Base-by-base conservation (phyloP, 2,329 filamentous ascomycete species). In the Phialemoniopsis sp. region DNA sequence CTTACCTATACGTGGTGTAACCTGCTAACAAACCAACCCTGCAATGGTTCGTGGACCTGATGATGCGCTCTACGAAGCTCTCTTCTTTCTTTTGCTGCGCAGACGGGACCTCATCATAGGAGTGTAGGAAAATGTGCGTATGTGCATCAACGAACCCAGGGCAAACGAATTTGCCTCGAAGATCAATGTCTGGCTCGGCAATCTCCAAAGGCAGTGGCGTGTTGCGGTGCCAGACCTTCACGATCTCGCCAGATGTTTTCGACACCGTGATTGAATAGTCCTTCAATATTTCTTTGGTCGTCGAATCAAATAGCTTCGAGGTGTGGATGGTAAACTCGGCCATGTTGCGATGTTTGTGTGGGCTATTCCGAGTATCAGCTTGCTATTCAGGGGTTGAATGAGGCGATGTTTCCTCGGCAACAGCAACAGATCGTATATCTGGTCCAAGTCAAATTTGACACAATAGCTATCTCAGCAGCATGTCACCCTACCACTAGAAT, bases 1-100 rank as follows among this genome's bases (percentile, higher is more conserved):
- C n/a, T n/a, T n/a, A n/a, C n/a, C n/a, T n/a, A 51, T 76, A 76
- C 4, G 73, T 78, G 1, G 74, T 81, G 58, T 73, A 80, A 9
- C 76, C 77, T 0, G 76, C 72, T 16, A 72, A 55, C 12, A 81
- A 59, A 3, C 70, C 75, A 1, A 63, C 63, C 37, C 68, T 69
- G 41, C 65, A 65, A 44, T 77, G 68, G 42, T 76, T 73, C 7
- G 70, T 68, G 0, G 72, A 69, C 16, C 76, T 69, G 37, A 80
- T 66, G 16, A 69, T 63, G 16, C 75, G 62, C 49, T 81, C 76
- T 13, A 77, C 66, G 13, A 73, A 53, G 39, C 72, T 74, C 47
- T 80, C 74, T 44, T 80, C 74, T 28, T 75, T 69, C 56, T 77
- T 72, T 50, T 81, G 77, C 33, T 71, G 54, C 6, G 61, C 44